Evolutionary conservation across 2,329 filamentous ascomycete genomes (phyloP), one percentile per base, ranked within the genome.

Genomic region (Fusarium burgessii): DNA sequence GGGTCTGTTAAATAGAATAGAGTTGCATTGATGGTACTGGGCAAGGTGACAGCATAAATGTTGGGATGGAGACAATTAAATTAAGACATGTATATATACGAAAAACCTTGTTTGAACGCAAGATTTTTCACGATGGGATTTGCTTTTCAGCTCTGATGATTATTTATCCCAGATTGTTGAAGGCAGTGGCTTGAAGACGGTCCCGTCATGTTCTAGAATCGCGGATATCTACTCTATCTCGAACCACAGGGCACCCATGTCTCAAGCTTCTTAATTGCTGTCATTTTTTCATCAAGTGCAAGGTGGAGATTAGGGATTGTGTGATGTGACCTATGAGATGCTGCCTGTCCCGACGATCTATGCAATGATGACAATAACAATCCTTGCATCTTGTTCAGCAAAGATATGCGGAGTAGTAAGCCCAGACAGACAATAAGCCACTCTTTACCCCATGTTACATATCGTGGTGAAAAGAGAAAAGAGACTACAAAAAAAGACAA

Each of bases 331-430:
- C 29, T 56, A 29, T 62, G 1, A 17, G 7, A 36, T 36, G 9
- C 17, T 25, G 3, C 10, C 3, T 27, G 17, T 9, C 47, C 36
- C 9, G 13, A 46, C 29, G 45, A 66, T 49, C 25, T 45, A 13
- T 45, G 38, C 38, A 62, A 17, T 62, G 40, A 62, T 55, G 60
- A 50, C 18, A 35, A 62, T 63, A 18, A 27, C 14, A 17, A 64
- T 18, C 61, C 59, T 23, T 64, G 41, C 7, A 4, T 14, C 20
- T 57, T 35, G 11, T 17, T 57, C 23, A 32, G n/a, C 23, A 29
- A 29, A 11, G n/a, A 29, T 50, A 32, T 35, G n/a, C 47, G 23
- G 35, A 27, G 35, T 23, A 36, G 29, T 20, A 47, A 49, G 41
- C 29, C 29, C 52, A 25, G 9, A 8, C 41, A 35, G 23, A 11